Evolutionary conservation across 495 filamentous ascomycete genomes (phyloP), one percentile per base, ranked within the genome.

Genomic region (Clavariopsis aquatica): DNA sequence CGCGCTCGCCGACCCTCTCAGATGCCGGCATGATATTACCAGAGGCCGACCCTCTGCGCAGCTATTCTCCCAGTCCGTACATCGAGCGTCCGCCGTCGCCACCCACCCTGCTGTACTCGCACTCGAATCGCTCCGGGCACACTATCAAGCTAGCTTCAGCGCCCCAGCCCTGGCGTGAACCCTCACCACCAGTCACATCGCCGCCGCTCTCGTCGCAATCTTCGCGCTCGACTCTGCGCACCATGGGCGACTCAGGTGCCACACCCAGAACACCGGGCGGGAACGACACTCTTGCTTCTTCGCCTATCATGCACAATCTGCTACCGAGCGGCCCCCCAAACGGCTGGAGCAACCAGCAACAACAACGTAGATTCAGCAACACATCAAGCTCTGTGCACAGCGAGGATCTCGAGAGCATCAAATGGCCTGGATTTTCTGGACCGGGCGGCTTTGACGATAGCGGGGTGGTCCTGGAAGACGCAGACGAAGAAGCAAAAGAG

Each of bases 11-110:
- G 47, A 94, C 92, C 8, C 78, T 96, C 62, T 92, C 91, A n/a
- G 92, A 95, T 75, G 91, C 91, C 36, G 91, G 94, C 74, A 92
- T 96, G 91, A 95, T 96, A 64, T 80, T 96, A 41, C 92, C 92
- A 38, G 80, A 82, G 34, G 46, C n/a, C 23, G 46, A 52, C 38
- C 9, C 54, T 28, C 24, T 49, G 51, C 68, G 68, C 59, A 70
- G 68, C 64, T 27, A 60, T 10, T 70, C 68, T 26, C 68, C 68
- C 1, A 38, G 4, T 12, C 68, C 58, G 2, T 60, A 67, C 26
- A 46, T 49, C 53, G 58, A 66, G 36, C 61, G 64, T 7, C 64
- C 70, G 28, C 68, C 64, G 20, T 64, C 68, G n/a, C 67, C 70
- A 17, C 51, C 64, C 0, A 55, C 20, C 9, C 52, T 64, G 38